A percentile compares a stretch with the other conserved stretches of the same genome.
phyloP scores from a whole-genome alignment of 1,284 basidiomycete species.

The Inonotus hispidus region DNA sequence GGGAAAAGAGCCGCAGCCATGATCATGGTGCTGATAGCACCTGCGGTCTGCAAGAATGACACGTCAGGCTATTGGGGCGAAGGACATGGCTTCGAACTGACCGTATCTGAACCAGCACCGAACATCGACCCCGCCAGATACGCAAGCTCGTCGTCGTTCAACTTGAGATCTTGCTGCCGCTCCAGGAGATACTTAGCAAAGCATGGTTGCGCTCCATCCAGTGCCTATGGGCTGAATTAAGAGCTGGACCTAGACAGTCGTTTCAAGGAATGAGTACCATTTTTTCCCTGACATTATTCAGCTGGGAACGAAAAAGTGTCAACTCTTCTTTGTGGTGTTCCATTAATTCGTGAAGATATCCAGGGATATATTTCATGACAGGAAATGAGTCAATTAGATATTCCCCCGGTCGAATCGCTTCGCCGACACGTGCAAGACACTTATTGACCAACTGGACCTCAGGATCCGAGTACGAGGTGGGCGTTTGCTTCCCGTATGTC shows the following conservation, averaged over 20 bases:
- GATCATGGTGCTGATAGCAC: slow-evolving; percentile 48
- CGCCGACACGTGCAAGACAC: slow-evolving; percentile 42
- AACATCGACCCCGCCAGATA: slow-evolving; percentile 30
- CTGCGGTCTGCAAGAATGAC: slow-evolving; percentile 35
- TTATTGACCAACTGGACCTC: slow-evolving; percentile 50
- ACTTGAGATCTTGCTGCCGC: slow-evolving; percentile 23
- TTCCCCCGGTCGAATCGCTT: slow-evolving; percentile 47
- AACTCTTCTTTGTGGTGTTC: slow-evolving; percentile 53
- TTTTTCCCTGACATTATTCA: slow-evolving; percentile 38
- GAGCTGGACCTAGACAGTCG: neutral
- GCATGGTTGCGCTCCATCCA: slow-evolving; percentile 20
- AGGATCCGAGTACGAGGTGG: slow-evolving; percentile 46
- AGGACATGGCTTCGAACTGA: slow-evolving; percentile 16
- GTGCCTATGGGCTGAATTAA: neutral
- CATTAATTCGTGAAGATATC: slow-evolving; percentile 47
- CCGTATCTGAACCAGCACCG: slow-evolving; percentile 29
- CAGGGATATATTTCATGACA: slow-evolving; percentile 49
- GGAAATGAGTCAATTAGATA: slow-evolving; percentile 57
- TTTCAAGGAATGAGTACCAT: slow-evolving; percentile 35
- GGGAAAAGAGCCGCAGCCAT: slow-evolving; percentile 63
- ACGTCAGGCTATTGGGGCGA: neutral
- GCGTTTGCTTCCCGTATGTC: slow-evolving; percentile 56
- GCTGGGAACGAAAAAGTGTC: slow-evolving; percentile 44
- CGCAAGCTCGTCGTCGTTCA: slow-evolving; percentile 27
- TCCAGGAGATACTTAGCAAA: slow-evolving; percentile 28